phyloP scores from a whole-genome alignment of 257 asterid genomes.

The Capsicum rhomboideum region DNA sequence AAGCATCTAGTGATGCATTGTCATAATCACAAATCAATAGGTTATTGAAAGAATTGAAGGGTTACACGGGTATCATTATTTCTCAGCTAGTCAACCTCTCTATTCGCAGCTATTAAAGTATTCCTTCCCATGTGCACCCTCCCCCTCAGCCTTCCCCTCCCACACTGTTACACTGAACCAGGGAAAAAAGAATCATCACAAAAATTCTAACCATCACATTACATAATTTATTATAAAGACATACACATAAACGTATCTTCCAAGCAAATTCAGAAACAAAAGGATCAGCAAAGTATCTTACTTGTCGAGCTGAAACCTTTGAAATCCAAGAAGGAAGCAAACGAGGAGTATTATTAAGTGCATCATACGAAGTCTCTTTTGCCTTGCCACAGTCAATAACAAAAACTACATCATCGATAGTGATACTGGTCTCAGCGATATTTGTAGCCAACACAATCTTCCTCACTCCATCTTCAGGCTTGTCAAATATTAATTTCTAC shows the following conservation, averaged over 20 bases:
- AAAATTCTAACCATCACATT: not conserved
- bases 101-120: not conserved
- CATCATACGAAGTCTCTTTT: slow-evolving; percentile 92
- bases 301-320: slow-evolving; percentile 88
- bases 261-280: not conserved
- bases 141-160: not conserved
- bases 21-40: not conserved
- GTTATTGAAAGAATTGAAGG: not conserved
- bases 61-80: not conserved
- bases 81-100: not conserved
- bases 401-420: slow-evolving; percentile 78
- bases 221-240: not conserved
- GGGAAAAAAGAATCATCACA: not conserved
- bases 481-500: slow-evolving; percentile 80
- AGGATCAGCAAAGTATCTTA: slow-evolving; percentile 21
- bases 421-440: slow-evolving; percentile 96
- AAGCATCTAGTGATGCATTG: not conserved
- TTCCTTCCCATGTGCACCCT: not conserved
- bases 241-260: not conserved
- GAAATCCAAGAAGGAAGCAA: slow-evolving; percentile 96
- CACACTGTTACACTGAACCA: not conserved
- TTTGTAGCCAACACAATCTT: slow-evolving; percentile 87
- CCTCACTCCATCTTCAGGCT: slow-evolving; percentile 73
- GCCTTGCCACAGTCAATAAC: slow-evolving; percentile 95
- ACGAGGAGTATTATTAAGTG: slow-evolving; percentile 92